Conservation (phyloP, 1,284 basidiomycete genomes). For the Ceratobasidium sp. region DNA sequence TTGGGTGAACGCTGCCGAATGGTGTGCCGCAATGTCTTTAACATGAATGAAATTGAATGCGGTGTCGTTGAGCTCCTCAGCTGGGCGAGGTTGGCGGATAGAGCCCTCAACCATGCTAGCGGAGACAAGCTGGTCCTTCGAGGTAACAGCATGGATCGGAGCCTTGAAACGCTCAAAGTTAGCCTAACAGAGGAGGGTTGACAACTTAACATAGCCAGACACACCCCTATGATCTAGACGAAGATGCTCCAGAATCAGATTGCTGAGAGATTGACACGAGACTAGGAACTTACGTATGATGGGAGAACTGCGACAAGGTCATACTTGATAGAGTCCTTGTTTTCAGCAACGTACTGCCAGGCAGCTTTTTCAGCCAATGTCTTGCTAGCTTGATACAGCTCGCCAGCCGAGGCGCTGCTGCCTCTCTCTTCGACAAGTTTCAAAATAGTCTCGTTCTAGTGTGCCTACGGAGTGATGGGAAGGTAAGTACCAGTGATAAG, state of each 20-base stretch:
- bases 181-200: background rate
- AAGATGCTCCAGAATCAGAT: no score
- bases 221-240: conserved; percentile 12
- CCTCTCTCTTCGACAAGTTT: conserved; percentile 51
- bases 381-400: conserved; percentile 55
- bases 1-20: conserved; percentile 3
- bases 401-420: conserved; percentile 48
- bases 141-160: conserved; percentile 4
- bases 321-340: conserved; percentile 48
- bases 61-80: background rate
- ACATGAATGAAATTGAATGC: conserved; percentile 13
- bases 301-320: conserved; percentile 49
- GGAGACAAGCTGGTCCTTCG: conserved; percentile 12
- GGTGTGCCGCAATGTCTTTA: conserved; percentile 12
- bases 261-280: background rate
- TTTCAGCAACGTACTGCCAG: conserved; percentile 54
- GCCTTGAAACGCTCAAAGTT: conserved; percentile 1
- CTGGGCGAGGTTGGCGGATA: conserved; percentile 4
- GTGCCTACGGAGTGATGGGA: conserved; percentile 27
- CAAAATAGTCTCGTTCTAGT: conserved; percentile 51
- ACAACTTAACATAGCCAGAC: background rate
- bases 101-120: background rate
- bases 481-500: background rate
- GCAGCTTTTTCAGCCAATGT: conserved; percentile 54
- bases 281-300: conserved; percentile 30